Evolutionary conservation across 495 filamentous ascomycete genomes (phyloP), one percentile per base, ranked within the genome.

Genomic region (Aspergillus cavernicola): DNA sequence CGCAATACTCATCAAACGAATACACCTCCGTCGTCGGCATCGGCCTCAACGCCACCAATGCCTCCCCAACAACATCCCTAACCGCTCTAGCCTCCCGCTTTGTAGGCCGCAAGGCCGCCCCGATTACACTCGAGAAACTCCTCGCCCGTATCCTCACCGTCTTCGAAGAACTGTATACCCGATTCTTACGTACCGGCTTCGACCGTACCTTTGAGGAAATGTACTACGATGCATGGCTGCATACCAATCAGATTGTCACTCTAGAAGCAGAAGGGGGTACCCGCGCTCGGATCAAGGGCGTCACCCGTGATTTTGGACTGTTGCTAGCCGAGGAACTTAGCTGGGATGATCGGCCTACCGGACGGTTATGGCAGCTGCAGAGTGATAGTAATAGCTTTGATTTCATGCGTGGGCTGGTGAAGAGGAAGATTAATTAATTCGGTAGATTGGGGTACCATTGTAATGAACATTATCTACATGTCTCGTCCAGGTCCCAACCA

Each of bases 321-420:
- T 65, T 99, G 56, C 76, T 83, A 50, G 92, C 84, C 1, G 86
- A 95, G 66, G 93, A 96, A 73, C 59, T 96, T 44, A 83, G 79
- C 3, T 83, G 73, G 73, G 80, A 86, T 37, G 89, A 88, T 58
- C 69, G 83, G 53, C 66, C 74, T 1, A 97, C 89, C 9, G 92
- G 92, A 1, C 85, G 80, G 66, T 75, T 87, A 37, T 92, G 84
- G 78, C 82, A 86, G 63, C 71, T 98, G 68, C 91, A 97, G 74
- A 97, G 88, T 67, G 93, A 99, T 61, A 90, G 90, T 63, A 99
- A 99, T 62, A 96, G 90, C 71, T 99, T 99, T 74, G 95, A 99
- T 73, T 99, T 97, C 72, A 92, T 96, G 68, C 85, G 78, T 64
- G 93, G 93, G 0, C 66, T 99, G 68, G 69, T 98, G 42, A 90